Evolutionary conservation across 768 basidiomycete genomes (phyloP).

Genomic region (Lactarius tabidus): DNA sequence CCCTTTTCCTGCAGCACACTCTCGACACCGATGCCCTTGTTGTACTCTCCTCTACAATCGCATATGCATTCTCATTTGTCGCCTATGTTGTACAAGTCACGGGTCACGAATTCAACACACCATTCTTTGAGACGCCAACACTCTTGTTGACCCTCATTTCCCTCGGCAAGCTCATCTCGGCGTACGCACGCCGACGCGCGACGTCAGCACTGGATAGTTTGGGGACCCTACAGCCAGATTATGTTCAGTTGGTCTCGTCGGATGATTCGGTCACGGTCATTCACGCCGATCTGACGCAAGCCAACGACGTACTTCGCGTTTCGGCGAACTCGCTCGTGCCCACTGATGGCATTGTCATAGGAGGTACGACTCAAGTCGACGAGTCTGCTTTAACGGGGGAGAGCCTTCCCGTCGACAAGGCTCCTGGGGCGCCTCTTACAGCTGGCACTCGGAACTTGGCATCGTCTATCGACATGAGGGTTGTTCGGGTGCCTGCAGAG

Average conservation of each 20-base stretch:
- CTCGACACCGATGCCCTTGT: conserved; percentile 41
- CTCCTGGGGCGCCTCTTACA: conserved; percentile 32
- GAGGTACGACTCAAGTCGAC: conserved; percentile 38
- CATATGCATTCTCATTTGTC: conserved; percentile 41
- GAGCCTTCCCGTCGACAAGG: conserved; percentile 37
- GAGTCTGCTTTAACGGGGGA: conserved; percentile 45
- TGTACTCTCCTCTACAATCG: conserved; percentile 37
- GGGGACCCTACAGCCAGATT: conserved; percentile 33
- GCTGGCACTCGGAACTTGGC: conserved; percentile 40
- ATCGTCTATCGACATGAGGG: conserved; percentile 35
- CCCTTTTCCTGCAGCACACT: conserved; percentile 35
- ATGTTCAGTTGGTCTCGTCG: conserved; percentile 33
- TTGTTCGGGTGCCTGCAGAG: conserved; percentile 37
- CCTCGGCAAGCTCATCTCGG: conserved; percentile 39
- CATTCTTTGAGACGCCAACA: conserved; percentile 44
- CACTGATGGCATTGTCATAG: conserved; percentile 38
- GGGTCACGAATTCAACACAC: conserved; percentile 31
- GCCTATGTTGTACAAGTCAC: conserved; percentile 35
- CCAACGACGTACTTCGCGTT: conserved; percentile 37
- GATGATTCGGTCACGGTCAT: conserved; percentile 25
- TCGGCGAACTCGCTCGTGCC: conserved; percentile 35
- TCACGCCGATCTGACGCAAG: conserved; percentile 35
- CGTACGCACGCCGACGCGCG: conserved; percentile 36
- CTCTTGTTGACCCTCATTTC: conserved; percentile 42
- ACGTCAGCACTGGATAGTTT: conserved; percentile 35